These are phyloP conservation scores for Hydnomerulius pinastri DNA, from an alignment of 768 basidiomycete genomes.

Conservation along the genomic window DNA sequence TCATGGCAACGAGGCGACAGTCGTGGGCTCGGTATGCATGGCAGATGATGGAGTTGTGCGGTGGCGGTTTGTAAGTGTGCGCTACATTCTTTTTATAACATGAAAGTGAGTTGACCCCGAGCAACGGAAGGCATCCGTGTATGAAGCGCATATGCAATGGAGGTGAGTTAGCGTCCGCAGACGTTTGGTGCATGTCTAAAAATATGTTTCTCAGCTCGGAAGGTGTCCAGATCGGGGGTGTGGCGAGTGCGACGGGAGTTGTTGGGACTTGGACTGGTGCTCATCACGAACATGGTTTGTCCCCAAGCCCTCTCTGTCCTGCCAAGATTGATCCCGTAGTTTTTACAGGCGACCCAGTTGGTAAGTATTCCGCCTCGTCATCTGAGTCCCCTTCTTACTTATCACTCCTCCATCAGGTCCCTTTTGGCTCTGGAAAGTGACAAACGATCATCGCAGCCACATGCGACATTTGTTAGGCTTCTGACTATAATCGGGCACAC, in stretches of 20 bases:
- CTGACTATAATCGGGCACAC: background rate
- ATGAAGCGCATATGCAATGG: slow-evolving; percentile 58
- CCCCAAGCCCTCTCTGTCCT: background rate
- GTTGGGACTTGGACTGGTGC: slow-evolving; percentile 71
- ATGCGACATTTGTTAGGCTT: slow-evolving; percentile 28
- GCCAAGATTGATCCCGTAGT: background rate
- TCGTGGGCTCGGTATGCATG: slow-evolving; percentile 56
- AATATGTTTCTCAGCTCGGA: slow-evolving; percentile 49
- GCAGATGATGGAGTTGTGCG: slow-evolving; percentile 45
- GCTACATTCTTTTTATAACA: background rate
- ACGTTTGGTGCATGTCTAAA: slow-evolving; percentile 1
- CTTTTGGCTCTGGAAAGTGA: slow-evolving; percentile 72
- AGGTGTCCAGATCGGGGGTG: slow-evolving; percentile 65
- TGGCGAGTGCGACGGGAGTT: slow-evolving; percentile 66
- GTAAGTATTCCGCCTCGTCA: slow-evolving; percentile 37
- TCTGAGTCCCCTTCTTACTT: background rate
- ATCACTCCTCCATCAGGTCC: slow-evolving; percentile 46
- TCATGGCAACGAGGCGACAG: slow-evolving; percentile 42
- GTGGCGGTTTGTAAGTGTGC: slow-evolving; percentile 60
- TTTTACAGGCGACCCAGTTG: slow-evolving; percentile 59
- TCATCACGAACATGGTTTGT: slow-evolving; percentile 53
- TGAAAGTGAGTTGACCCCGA: slow-evolving; percentile 11
- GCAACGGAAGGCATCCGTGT: slow-evolving; percentile 49
- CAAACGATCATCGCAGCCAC: slow-evolving; percentile 36
- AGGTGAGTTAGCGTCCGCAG: slow-evolving; percentile 40